Evolutionary conservation across 495 filamentous ascomycete genomes (phyloP), one percentile per base, ranked within the genome.

Genomic region (Penicillium alfredii): DNA sequence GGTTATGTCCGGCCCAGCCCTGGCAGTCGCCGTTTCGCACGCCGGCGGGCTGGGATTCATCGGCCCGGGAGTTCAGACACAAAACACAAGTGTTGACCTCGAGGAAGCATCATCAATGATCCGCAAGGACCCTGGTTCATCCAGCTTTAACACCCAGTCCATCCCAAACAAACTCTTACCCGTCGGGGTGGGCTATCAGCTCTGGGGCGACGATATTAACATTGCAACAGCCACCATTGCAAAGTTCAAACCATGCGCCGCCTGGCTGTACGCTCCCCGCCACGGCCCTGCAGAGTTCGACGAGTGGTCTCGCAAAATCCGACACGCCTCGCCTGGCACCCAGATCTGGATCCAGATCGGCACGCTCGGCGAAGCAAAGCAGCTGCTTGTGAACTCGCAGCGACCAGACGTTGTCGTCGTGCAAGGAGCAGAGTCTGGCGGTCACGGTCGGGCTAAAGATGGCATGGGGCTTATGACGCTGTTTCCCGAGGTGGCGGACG

Each of bases 371-470:
- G 77, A 80, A 39, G 77, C 78, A 4, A 38, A 72, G 9, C 62
- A 61, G 19, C 62, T 72, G 3, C 39, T 68, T 3, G 36, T 14
- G 13, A 49, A 35, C 21, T 46, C 47, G 0, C 60, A 60, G 15
- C 49, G 38, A 11, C 80, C 82, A 1, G 81, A 88, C 48, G 80
- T 82, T 4, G 45, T 90, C 0, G 80, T 88, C 2, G 66, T 85
- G 2, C 85, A 90, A 50, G 85, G 85, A 0, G 47, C 69, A 1
- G 85, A 90, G 44, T 76, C 85, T 0, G 85, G 86, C 0, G 86
- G 86, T 0, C 86, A 92, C 52, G 84, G 84, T 26, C 71, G 76
- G 16, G 68, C 53, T 0, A 47, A 51, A 0, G 61, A 71, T 28
- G 77, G 76, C 2, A 68, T 80, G 1, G 74, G 83, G 1, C 45